Conservation (phyloP, 306 rosid genomes). For the Arachis stenosperma region DNA sequence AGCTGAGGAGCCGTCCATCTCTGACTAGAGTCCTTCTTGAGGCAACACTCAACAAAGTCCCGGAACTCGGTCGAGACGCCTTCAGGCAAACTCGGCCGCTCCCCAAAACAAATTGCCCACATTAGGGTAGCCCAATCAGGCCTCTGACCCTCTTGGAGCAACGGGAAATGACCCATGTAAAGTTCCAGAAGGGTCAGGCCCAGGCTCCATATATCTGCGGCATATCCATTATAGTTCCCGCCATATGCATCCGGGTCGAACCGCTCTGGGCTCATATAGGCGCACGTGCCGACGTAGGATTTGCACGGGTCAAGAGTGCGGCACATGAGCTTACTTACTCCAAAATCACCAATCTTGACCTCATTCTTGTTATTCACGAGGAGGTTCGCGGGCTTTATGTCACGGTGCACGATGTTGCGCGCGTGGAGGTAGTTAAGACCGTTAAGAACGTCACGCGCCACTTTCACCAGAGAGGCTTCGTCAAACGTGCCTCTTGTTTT, state of each 20-base stretch:
- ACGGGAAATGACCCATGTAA: conserved; percentile 86
- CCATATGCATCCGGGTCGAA: conserved; percentile 85
- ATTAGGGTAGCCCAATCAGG: conserved; percentile 93
- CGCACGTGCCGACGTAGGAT: conserved; percentile 92
- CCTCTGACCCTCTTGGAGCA: conserved; percentile 79
- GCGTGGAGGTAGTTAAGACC: conserved; percentile 80
- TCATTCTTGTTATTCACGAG: conserved; percentile 57
- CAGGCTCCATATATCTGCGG: conserved; percentile 90
- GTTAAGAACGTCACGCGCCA: conserved; percentile 68
- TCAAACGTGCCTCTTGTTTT: conserved; percentile 60
- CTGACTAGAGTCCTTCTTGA: conserved; percentile 79
- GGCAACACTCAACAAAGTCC: conserved; percentile 67
- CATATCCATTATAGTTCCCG: conserved; percentile 79
- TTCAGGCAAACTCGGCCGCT: conserved; percentile 74
- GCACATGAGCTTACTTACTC: conserved; percentile 79
- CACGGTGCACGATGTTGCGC: conserved; percentile 83
- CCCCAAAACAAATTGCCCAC: conserved; percentile 90
- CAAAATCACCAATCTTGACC: conserved; percentile 89
- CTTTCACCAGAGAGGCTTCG: conserved; percentile 51
- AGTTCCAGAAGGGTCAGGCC: conserved; percentile 86
- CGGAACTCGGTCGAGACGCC: conserved; percentile 60
- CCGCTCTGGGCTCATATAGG: conserved; percentile 97
- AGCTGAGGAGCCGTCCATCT: conserved; percentile 78
- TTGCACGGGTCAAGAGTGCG: conserved; percentile 77
- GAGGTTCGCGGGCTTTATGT: conserved; percentile 80